phyloP scores from a whole-genome alignment of 1,139 yeast genomes.

The Saccharomyces hybrid region DNA sequence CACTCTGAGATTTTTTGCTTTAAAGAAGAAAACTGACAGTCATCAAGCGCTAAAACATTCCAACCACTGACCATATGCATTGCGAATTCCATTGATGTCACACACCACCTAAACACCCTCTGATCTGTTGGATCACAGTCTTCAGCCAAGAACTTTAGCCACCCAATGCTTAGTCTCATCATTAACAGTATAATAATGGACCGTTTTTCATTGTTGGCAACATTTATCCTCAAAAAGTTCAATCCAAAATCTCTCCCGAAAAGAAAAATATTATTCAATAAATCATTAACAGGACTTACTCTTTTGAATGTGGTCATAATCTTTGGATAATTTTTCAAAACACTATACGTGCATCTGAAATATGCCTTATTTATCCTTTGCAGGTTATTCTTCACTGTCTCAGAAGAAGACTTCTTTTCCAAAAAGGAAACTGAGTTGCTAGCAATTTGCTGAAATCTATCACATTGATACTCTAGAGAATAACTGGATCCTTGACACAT shows the following conservation, averaged over 20 bases:
- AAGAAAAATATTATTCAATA: conserved; percentile 67
- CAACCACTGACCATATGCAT: conserved; percentile 93
- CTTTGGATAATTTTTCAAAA: conserved; percentile 55
- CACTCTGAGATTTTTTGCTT: conserved; percentile 88
- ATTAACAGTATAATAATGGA: conserved; percentile 66
- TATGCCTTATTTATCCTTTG: conserved; percentile 59
- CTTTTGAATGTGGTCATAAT: conserved; percentile 43
- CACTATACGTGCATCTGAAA: conserved; percentile 60
- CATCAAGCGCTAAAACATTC: conserved; percentile 72
- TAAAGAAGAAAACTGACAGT: conserved; percentile 65
- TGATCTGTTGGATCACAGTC: conserved; percentile 91
- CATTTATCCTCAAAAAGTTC: conserved; percentile 59
- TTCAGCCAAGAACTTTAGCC: conserved; percentile 91
- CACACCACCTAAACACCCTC: conserved; percentile 93
- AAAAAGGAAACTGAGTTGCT: conserved; percentile 46
- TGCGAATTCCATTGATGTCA: conserved; percentile 88
- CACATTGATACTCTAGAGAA: conserved; percentile 39
- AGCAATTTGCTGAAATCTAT: conserved; percentile 45
- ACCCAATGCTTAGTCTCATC: conserved; percentile 71
- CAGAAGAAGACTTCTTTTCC: conserved; percentile 65
- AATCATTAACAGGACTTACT: conserved; percentile 61
- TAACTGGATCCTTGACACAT: conserved; percentile 58
- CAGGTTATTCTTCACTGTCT: conserved; percentile 69
- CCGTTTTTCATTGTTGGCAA: conserved; percentile 47
- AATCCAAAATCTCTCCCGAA: conserved; percentile 83